A percentile compares a stretch with the other conserved stretches of the same genome.
Conservation (phyloP, 768 basidiomycete species). For the Lactarius psammicola region DNA sequence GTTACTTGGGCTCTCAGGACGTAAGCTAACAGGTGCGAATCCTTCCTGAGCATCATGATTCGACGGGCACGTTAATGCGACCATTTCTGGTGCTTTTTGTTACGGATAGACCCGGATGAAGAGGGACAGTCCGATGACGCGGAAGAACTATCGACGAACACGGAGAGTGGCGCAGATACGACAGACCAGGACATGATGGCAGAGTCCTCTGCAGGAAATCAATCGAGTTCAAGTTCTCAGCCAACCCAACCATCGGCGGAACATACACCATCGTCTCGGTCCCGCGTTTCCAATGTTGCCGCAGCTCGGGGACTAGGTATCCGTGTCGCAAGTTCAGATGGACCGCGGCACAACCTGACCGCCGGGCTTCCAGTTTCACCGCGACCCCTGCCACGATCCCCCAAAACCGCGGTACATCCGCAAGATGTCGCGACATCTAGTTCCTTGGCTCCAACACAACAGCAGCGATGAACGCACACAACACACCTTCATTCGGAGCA, state of each 20-base stretch:
- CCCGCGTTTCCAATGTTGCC: conserved; percentile 25
- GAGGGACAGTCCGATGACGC: conserved; percentile 67
- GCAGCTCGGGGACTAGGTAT: conserved; percentile 29
- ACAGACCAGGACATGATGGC: conserved; percentile 52
- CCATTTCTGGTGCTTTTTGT: conserved; percentile 34
- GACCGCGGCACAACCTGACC: conserved; percentile 29
- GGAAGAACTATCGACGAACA: conserved; percentile 64
- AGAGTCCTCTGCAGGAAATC: conserved; percentile 10
- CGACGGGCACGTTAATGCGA: conserved; percentile 25
- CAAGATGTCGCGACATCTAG: conserved; percentile 13
- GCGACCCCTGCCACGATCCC: conserved; percentile 30
- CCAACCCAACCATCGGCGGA: conserved; percentile 43
- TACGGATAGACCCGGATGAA: conserved; percentile 40
- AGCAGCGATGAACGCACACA: conserved; percentile 10
- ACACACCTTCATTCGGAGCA: background rate
- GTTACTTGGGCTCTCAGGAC: conserved; percentile 73
- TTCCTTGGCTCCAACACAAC: conserved; percentile 6
- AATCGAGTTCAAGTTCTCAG: conserved; percentile 30
- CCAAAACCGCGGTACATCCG: conserved; percentile 14
- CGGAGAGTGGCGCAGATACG: conserved; percentile 74
- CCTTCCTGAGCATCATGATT: conserved; percentile 5
- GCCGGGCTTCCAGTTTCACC: conserved; percentile 33
- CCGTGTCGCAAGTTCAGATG: conserved; percentile 28
- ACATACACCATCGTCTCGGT: conserved; percentile 2
- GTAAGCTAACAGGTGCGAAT: conserved; percentile 61